Base-by-base conservation (phyloP, 805 yeast genomes). In the Teunomyces cretensis region DNA sequence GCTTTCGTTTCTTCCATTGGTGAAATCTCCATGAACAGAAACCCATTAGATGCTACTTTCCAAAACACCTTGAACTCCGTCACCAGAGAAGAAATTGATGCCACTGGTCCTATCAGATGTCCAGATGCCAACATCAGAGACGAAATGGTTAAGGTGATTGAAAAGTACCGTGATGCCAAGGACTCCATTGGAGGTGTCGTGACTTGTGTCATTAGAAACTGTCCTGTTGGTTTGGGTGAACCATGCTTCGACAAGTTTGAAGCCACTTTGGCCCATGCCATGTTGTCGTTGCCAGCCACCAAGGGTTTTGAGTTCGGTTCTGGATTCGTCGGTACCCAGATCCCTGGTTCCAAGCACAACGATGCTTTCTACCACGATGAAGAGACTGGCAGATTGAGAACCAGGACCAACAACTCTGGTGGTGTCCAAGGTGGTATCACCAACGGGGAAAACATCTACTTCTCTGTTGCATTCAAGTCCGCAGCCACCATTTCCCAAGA, bases 351-450 rank as follows among this genome's bases (percentile, higher is more conserved):
- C 11, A 67, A 85, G 69, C 99, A 94, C 74, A 94, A 94, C 58
- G 99, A 94, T 68, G 77, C 91, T 27, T 94, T 94, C 63, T 73
- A 70, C 60, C 76, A 66, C 52, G 88, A 82, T 57, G 81, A 75
- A 46, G 74, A 74, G 19, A 63, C 78, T 9, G 81, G 83, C 22
- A 78, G 76, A 59, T 75, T 94, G 62, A 85, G 92, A 67, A 94
- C 99, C 19, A 76, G 65, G 56, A 91, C 98, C 14, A 94, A 94
- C 74, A 83, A 85, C 68, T 87, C 96, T 13, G 99, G 98, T 57
- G 99, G 99, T 71, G 81, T 90, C 51, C 99, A 94, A 75, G 99
- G 99, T 61, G 99, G 99, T 62, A 94, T 94, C 62, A 74, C 96
- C 42, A 94, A 94, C 64, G 99, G 99, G 56, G 99, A 94, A 69